Conservation (phyloP, 352 stramenopile genomes). For the Phytopythium sindhum region DNA sequence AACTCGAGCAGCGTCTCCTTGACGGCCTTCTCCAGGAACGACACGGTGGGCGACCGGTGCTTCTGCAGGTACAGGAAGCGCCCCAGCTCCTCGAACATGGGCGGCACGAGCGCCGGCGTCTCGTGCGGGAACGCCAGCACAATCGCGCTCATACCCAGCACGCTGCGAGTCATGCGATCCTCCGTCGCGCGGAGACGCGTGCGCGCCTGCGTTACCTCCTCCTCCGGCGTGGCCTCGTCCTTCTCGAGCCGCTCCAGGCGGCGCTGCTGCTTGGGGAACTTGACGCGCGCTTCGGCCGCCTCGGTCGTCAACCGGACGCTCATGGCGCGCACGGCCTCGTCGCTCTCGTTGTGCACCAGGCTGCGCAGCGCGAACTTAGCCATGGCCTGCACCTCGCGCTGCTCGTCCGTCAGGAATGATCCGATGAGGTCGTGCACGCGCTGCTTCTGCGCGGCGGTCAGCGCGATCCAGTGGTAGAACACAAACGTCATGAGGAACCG, state of each 20-base stretch:
- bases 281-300: conserved; percentile 36
- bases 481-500: conserved; percentile 71
- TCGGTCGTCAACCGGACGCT: conserved; percentile 33
- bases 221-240: neutral
- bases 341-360: conserved; percentile 56
- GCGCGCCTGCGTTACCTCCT: neutral
- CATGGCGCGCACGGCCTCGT: conserved; percentile 27
- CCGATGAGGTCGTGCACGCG: conserved; percentile 52
- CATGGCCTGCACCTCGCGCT: conserved; percentile 80
- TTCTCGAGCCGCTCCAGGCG: conserved; percentile 38
- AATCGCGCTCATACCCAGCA: conserved; percentile 66
- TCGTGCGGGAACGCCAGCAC: conserved; percentile 79
- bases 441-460: conserved; percentile 22
- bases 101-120: conserved; percentile 59
- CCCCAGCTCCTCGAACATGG: conserved; percentile 71
- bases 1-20: conserved; percentile 84
- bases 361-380: conserved; percentile 69
- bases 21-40: conserved; percentile 66
- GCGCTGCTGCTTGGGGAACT: conserved; percentile 63
- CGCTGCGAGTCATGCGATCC: conserved; percentile 49
- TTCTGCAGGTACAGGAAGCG: conserved; percentile 64
- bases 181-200: neutral
- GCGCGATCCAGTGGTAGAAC: conserved; percentile 66
- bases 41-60: conserved; percentile 42
- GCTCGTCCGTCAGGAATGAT: conserved; percentile 56